phyloP scores from a whole-genome alignment of 129 eudicot genomes.

The Helianthus annuus region HanXRQr2.0-SUNRISE NC_035444.2:13875713-13876212 shows the following conservation, averaged over 20 bases:
- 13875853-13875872: slow-evolving; percentile 77
- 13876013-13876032: slow-evolving; percentile 58
- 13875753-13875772: slow-evolving; percentile 59
- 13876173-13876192: slow-evolving; percentile 76
- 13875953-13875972: slow-evolving; percentile 64
- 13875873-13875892: slow-evolving; percentile 72
- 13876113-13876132: slow-evolving; percentile 79
- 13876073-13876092: slow-evolving; percentile 61
- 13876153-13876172: slow-evolving; percentile 72
- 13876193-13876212: slow-evolving; percentile 66
- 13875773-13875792: slow-evolving; percentile 71
- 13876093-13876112: slow-evolving; percentile 82
- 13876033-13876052: slow-evolving; percentile 69
- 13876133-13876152: slow-evolving; percentile 54
- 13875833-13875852: slow-evolving; percentile 42
- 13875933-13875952: slow-evolving; percentile 74
- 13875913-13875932: slow-evolving; percentile 75
- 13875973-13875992: slow-evolving; percentile 88
- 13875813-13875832: slow-evolving; percentile 65
- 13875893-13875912: slow-evolving; percentile 72
- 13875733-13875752: slow-evolving; percentile 76
- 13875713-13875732: slow-evolving; percentile 43
- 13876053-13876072: slow-evolving; percentile 56
- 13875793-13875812: slow-evolving; percentile 51
- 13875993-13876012: slow-evolving; percentile 60